Evolutionary conservation across 345 rosid genomes (phyloP).

Genomic region (Populus alba): DNA sequence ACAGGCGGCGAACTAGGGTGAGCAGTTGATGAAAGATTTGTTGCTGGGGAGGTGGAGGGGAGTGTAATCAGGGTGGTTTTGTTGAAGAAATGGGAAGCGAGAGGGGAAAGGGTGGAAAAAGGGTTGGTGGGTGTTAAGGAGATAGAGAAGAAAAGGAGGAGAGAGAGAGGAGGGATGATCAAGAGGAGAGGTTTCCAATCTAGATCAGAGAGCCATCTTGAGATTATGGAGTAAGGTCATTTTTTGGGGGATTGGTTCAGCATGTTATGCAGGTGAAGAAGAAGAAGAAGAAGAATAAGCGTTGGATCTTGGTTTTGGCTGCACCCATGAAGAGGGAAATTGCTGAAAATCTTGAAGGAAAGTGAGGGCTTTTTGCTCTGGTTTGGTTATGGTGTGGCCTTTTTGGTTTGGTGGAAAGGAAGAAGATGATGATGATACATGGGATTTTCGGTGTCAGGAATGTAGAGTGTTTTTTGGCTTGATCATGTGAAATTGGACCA

Average conservation of each 20-base stretch:
- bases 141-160: constrained; percentile 12
- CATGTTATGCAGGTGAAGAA: background rate
- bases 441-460: background rate
- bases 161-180: constrained; percentile 9
- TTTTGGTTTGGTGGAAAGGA: background rate
- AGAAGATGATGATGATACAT: background rate
- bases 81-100: constrained; percentile 5
- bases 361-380: background rate
- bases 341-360: background rate
- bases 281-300: background rate
- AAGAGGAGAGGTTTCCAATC: constrained; percentile 15
- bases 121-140: constrained; percentile 3
- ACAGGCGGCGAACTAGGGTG: background rate
- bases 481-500: background rate
- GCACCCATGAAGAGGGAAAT: background rate
- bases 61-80: background rate
- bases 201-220: constrained; percentile 12
- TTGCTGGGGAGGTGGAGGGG: background rate
- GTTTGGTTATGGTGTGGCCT: background rate
- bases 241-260: background rate
- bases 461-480: no score
- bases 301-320: background rate
- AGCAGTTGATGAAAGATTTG: background rate
- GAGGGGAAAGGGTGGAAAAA: constrained; percentile 15
- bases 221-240: background rate